Percentiles rank a stretch among this genome's conserved stretches.
These are phyloP conservation scores for Discostella stelligera DNA, from an alignment of 352 stramenopile species.

Conservation along the genomic window DNA sequence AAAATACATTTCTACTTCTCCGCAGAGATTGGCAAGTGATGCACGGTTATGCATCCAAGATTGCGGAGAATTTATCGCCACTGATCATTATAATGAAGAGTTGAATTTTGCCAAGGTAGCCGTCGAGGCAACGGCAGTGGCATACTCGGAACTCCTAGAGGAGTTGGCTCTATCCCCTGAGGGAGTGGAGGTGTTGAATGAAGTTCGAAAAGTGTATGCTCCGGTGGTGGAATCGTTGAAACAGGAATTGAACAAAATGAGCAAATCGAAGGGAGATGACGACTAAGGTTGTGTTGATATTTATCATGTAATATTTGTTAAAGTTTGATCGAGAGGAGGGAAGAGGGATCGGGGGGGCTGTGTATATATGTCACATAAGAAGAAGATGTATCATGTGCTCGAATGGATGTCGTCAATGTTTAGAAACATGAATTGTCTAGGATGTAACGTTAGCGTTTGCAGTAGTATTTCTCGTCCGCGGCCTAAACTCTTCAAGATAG, in stretches of 20 bases:
- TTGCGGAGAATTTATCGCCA: constrained; percentile 29
- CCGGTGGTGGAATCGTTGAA: constrained; percentile 33
- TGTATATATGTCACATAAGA: neutral
- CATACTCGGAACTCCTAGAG: constrained; percentile 49
- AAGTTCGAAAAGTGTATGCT: constrained; percentile 40
- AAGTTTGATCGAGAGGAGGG: neutral
- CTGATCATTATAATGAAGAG: constrained; percentile 42
- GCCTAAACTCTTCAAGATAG: neutral
- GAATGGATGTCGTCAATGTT: neutral
- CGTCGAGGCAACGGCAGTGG: constrained; percentile 21
- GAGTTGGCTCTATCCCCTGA: constrained; percentile 39
- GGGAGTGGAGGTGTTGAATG: constrained; percentile 42
- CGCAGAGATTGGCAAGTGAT: constrained; percentile 34
- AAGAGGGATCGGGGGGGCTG: neutral
- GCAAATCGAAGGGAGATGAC: constrained; percentile 10
- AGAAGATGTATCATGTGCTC: neutral
- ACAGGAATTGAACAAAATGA: constrained; percentile 29
- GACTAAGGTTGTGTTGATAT: neutral
- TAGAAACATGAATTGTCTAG: neutral
- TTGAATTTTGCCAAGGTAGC: constrained; percentile 30
- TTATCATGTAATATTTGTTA: neutral
- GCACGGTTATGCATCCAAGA: constrained; percentile 39
- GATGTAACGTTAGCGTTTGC: neutral
- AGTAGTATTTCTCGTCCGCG: neutral
- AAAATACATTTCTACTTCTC: neutral